Percentiles rank a stretch among this genome's conserved stretches.
phyloP scores from a whole-genome alignment of 768 basidiomycete species.

The Myochromella boudieri region DNA sequence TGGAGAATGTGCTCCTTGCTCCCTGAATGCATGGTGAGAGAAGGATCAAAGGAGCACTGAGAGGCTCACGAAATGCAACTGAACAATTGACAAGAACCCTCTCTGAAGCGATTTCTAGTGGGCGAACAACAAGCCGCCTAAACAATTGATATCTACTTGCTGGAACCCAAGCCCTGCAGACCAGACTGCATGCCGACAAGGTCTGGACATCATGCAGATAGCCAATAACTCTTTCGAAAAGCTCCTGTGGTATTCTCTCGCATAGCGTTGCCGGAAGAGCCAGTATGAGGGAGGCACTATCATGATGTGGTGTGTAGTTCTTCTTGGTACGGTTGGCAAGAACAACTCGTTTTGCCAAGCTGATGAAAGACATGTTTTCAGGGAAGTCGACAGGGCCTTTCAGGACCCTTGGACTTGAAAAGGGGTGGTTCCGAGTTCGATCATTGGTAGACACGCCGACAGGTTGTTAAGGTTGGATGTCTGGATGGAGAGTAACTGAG shows the following conservation, averaged over 20 bases:
- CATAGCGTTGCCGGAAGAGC: conserved; percentile 6
- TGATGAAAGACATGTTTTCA: conserved; percentile 5
- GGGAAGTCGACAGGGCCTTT: too few species aligned
- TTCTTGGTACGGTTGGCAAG: conserved; percentile 5
- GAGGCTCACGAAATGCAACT: conserved; percentile 8
- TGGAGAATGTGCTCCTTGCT: conserved; percentile 8
- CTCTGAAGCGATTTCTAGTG: conserved; percentile 2
- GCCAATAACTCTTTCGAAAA: conserved; percentile 16
- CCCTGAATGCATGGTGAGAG: neutral
- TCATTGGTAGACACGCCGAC: too few species aligned
- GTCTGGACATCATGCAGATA: conserved; percentile 11
- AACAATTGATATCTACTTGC: conserved; percentile 16
- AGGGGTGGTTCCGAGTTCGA: too few species aligned
- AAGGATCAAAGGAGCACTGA: neutral
- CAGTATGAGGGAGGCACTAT: neutral
- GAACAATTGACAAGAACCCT: conserved; percentile 9
- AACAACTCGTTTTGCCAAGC: conserved; percentile 7
- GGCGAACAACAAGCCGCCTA: conserved; percentile 7
- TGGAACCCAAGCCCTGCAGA: conserved; percentile 24
- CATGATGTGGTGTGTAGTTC: neutral
- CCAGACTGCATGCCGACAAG: conserved; percentile 20
- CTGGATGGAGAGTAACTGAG: too few species aligned
- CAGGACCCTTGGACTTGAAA: too few species aligned
- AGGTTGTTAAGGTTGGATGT: too few species aligned
- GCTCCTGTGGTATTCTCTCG: conserved; percentile 16